Evolutionary conservation across 441 rosid genomes (phyloP).

Genomic region (Capsella rubella): DNA sequence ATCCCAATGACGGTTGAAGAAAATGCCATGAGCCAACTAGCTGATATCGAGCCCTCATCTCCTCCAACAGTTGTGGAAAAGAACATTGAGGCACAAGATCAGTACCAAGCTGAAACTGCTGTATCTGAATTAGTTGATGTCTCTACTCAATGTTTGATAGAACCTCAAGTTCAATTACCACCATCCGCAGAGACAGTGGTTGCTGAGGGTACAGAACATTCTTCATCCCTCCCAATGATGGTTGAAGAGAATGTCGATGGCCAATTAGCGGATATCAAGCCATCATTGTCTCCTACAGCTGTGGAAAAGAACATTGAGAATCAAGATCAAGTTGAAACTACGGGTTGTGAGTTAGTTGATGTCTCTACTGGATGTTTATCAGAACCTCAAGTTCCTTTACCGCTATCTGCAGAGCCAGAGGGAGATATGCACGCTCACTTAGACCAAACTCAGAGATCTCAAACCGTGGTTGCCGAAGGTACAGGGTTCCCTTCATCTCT

Average conservation of each 20-base stretch:
- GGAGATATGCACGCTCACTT: not conserved
- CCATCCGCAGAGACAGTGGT: not conserved
- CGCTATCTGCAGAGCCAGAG: not conserved
- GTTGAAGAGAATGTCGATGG: slow-evolving; percentile 1
- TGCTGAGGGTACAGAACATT: not conserved
- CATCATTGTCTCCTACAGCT: slow-evolving; percentile 7
- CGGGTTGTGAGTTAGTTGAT: slow-evolving; percentile 7
- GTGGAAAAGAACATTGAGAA: not conserved
- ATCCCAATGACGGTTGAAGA: too few species aligned
- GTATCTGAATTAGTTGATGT: slow-evolving; percentile 14
- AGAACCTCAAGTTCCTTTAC: not conserved
- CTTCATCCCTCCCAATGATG: slow-evolving; percentile 15
- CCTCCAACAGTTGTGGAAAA: slow-evolving; percentile 13
- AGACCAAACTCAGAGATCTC: not conserved
- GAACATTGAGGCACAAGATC: not conserved
- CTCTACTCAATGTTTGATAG: slow-evolving; percentile 3
- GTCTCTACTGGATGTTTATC: slow-evolving; percentile 11
- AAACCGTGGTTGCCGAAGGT: slow-evolving; percentile 16
- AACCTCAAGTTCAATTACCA: slow-evolving; percentile 8
- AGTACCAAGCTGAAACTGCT: slow-evolving; percentile 25
- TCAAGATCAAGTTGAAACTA: slow-evolving; percentile 7
- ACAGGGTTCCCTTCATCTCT: slow-evolving; percentile 17
- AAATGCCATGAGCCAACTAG: not conserved
- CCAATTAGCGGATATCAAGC: slow-evolving; percentile 1
- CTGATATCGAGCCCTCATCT: slow-evolving; percentile 8